Evolutionary conservation across 345 rosid genomes (phyloP).

Genomic region (Capsella bursapastoris): DNA sequence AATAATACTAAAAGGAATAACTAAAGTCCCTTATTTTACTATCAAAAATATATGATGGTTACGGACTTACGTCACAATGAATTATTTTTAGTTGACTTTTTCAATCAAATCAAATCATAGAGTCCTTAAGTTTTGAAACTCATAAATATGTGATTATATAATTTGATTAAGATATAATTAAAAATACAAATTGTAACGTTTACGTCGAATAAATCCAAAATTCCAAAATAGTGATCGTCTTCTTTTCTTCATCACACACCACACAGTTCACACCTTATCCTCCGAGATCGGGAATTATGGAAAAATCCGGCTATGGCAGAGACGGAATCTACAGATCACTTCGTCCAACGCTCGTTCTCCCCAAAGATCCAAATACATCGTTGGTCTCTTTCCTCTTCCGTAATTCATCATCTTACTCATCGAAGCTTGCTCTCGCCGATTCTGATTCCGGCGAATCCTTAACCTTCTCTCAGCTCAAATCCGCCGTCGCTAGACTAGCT

Average conservation of each 20-base stretch:
- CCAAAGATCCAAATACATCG: slow-evolving; percentile 67
- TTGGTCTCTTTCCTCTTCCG: slow-evolving; percentile 66
- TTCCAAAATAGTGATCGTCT: background rate
- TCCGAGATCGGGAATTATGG: slow-evolving; percentile 51
- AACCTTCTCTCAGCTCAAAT: slow-evolving; percentile 65
- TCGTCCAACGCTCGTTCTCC: slow-evolving; percentile 61
- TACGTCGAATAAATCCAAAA: background rate
- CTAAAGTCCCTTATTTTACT: background rate
- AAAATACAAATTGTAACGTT: background rate
- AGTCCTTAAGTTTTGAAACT: background rate
- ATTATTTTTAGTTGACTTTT: background rate
- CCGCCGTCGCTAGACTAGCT: slow-evolving; percentile 61
- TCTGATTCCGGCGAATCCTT: slow-evolving; percentile 60
- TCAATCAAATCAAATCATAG: background rate
- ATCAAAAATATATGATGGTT: background rate
- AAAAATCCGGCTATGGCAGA: slow-evolving; percentile 84
- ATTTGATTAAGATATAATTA: background rate
- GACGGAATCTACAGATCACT: slow-evolving; percentile 82
- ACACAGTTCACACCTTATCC: background rate
- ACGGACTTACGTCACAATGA: background rate
- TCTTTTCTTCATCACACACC: slow-evolving; percentile 7
- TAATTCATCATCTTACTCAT: slow-evolving; percentile 57
- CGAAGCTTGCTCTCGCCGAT: slow-evolving; percentile 72
- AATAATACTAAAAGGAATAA: background rate
- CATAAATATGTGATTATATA: background rate